Evolutionary conservation across 805 yeast genomes (phyloP).

Genomic region (Wickerhamomyces bovis): DNA sequence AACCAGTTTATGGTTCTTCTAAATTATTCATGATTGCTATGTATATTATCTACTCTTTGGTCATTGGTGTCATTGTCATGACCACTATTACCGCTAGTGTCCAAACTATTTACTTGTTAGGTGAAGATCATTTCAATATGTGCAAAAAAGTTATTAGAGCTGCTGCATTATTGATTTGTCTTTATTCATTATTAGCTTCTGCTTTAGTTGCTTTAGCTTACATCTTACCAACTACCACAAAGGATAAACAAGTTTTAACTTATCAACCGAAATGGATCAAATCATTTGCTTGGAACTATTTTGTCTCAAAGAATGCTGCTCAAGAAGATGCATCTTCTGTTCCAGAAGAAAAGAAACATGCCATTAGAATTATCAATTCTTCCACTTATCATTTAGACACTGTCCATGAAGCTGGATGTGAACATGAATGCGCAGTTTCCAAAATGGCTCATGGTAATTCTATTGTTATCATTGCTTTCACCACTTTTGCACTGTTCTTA

Average conservation of each 20-base stretch:
- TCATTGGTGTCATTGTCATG: slow-evolving; percentile 53
- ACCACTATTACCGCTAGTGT: slow-evolving; percentile 58
- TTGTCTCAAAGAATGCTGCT: slow-evolving; percentile 48
- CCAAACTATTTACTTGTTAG: slow-evolving; percentile 52
- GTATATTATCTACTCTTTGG: slow-evolving; percentile 47
- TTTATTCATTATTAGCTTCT: slow-evolving; percentile 53
- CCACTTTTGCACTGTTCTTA: slow-evolving; percentile 44
- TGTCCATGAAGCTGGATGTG: slow-evolving; percentile 15
- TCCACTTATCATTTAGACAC: slow-evolving; percentile 35
- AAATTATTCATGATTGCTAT: slow-evolving; percentile 42
- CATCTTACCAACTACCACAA: slow-evolving; percentile 46
- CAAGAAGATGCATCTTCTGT: slow-evolving; percentile 36
- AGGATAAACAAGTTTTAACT: slow-evolving; percentile 45
- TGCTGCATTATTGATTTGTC: slow-evolving; percentile 38
- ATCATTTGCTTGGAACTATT: slow-evolving; percentile 54
- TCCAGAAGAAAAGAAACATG: slow-evolving; percentile 28
- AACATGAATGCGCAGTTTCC: not conserved
- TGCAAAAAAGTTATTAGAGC: slow-evolving; percentile 52
- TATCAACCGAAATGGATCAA: slow-evolving; percentile 78
- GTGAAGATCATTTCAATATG: slow-evolving; percentile 38
- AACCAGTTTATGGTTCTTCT: slow-evolving; percentile 60
- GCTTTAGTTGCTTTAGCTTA: slow-evolving; percentile 46
- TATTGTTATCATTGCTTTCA: slow-evolving; percentile 34
- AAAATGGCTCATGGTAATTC: slow-evolving; percentile 26
- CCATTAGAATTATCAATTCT: slow-evolving; percentile 58